Conservation (phyloP, 2,329 filamentous ascomycete genomes). For the Penicillium sp. region DNA sequence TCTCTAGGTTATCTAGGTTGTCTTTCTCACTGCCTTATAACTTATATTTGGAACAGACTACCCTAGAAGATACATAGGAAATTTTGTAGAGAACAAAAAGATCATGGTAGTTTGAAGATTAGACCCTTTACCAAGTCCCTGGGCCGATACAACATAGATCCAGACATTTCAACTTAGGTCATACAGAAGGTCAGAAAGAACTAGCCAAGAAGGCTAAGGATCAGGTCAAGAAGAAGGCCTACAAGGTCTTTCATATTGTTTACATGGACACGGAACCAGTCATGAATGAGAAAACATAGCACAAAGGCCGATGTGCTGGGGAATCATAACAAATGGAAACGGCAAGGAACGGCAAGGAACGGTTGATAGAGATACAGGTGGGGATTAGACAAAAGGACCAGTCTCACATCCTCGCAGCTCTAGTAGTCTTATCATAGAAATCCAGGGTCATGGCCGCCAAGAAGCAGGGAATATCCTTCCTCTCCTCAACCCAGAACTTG, state of each 20-base stretch:
- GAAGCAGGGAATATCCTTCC: slow-evolving; percentile 91
- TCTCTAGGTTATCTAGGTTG: too few species aligned
- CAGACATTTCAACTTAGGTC: too few species aligned
- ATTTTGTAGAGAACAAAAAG: too few species aligned
- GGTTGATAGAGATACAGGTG: neutral
- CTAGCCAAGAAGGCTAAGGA: too few species aligned
- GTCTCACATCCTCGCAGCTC: slow-evolving; percentile 37
- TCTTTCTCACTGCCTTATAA: too few species aligned
- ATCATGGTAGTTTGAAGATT: too few species aligned
- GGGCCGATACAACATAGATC: too few species aligned
- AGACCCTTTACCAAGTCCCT: too few species aligned
- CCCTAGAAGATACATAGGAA: too few species aligned
- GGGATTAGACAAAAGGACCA: neutral
- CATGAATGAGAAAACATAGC: slow-evolving; percentile 19
- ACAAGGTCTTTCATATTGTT: neutral
- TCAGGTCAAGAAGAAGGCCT: neutral
- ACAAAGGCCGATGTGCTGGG: slow-evolving; percentile 6
- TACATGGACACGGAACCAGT: neutral
- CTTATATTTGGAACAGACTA: too few species aligned
- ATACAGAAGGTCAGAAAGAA: too few species aligned
- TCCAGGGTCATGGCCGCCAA: slow-evolving; percentile 86
- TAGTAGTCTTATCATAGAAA: slow-evolving; percentile 70
- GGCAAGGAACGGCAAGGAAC: neutral
- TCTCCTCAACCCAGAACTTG: slow-evolving; percentile 92
- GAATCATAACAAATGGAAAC: neutral